Evolutionary conservation across 371 early-diverging fungal genomes (phyloP).

Genomic region (Rhizopus arrhizus): DNA sequence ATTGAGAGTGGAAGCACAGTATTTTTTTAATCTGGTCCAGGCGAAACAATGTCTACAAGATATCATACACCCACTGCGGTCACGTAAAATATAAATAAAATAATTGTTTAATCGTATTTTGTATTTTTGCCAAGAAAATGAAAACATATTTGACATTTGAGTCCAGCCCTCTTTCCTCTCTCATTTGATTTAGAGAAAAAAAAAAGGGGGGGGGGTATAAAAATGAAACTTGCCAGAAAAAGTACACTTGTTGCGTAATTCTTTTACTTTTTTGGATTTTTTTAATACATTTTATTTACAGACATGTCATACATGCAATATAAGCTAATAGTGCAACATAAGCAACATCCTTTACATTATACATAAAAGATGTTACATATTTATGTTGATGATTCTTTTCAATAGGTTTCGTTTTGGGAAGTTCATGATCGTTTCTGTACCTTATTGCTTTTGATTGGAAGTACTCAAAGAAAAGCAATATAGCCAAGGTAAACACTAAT

Average conservation of each 20-base stretch:
- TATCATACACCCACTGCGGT: too few relatives aligned
- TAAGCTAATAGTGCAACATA: slow-evolving; percentile 23
- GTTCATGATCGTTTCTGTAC: not conserved
- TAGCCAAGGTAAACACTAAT: slow-evolving; percentile 12
- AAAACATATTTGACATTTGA: too few relatives aligned
- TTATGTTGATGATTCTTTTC: not conserved
- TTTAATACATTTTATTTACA: slow-evolving; percentile 9
- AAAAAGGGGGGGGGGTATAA: too few relatives aligned
- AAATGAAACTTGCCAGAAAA: too few relatives aligned
- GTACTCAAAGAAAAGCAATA: slow-evolving; percentile 2
- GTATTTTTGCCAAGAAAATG: too few relatives aligned
- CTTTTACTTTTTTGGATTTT: not conserved
- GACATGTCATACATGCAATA: slow-evolving; percentile 26
- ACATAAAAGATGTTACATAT: not conserved
- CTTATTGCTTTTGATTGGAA: not conserved
- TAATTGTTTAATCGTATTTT: too few relatives aligned
- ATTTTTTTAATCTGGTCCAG: too few relatives aligned
- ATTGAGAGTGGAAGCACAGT: too few relatives aligned
- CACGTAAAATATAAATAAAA: too few relatives aligned
- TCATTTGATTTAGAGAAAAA: too few relatives aligned
- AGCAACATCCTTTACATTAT: slow-evolving; percentile 24
- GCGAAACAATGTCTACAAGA: too few relatives aligned
- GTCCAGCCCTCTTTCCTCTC: too few relatives aligned
- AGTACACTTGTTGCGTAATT: not conserved
- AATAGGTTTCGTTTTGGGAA: slow-evolving; percentile 15